Base-by-base conservation (phyloP, 345 rosid genomes). In the Schrenkiella parvula region DNA sequence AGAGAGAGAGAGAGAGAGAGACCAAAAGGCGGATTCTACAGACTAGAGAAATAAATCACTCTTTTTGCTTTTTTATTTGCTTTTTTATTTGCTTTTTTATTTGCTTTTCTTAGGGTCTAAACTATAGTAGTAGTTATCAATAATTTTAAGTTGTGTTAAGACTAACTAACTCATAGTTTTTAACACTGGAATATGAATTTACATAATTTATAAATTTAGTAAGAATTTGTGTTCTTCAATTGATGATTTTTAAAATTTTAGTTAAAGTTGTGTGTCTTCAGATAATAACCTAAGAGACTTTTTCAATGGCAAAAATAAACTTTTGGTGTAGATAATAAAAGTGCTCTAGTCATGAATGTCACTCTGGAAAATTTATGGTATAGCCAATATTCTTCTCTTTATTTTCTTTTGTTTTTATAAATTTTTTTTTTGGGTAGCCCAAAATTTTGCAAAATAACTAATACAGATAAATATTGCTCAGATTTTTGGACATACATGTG, bases 1-100 rank as follows among this genome's bases (percentile, higher is more conserved):
- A 32, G 48, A 58, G 62, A 12, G 56, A 59, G 55, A 78, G 71
- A 75, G 71, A 74, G 65, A 42, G 29, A 74, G 80, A 21, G 77
- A 65, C 67, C 48, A 53, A 70, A 59, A 42, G 74, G 72, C 65
- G 15, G 66, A 46, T 68, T 64, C 54, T 44, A 67, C 70, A 71
- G 69, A 52, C 68, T 26, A 44, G 57, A 80, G 78, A 62, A 47
- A 37, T 64, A 37, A 43, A 29, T 55, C 44, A 19, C 17, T 55
- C 22, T 42, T 41, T 28, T 28, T 25, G 23, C 21, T 31, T 34
- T 70, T 14, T 58, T n/a, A n/a, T n/a, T n/a, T n/a, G n/a, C n/a
- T n/a, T n/a, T n/a, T n/a, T n/a, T n/a, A n/a, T n/a, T n/a, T n/a
- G n/a, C n/a, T n/a, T n/a, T n/a, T n/a, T n/a, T n/a, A n/a, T n/a